phyloP scores from a whole-genome alignment of 2,329 filamentous ascomycete genomes.

The Cladosporium sp. region DNA sequence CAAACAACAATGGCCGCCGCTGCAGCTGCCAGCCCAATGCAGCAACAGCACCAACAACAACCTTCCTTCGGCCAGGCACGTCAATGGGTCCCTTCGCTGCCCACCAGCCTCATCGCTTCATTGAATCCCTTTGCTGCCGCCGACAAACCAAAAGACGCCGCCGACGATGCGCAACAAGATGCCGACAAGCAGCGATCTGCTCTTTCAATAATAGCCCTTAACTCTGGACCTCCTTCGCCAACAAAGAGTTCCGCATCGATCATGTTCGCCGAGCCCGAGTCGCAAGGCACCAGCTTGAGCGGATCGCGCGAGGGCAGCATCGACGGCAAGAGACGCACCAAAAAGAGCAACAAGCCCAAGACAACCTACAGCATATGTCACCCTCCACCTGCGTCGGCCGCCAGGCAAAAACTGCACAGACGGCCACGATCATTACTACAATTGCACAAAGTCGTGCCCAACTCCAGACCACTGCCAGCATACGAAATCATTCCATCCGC shows the following conservation, averaged over 20 bases:
- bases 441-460: constrained; percentile 64
- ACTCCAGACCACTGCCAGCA: constrained; percentile 63
- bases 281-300: constrained; percentile 30
- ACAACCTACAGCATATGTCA: constrained; percentile 68
- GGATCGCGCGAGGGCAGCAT: constrained; percentile 37
- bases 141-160: constrained; percentile 14
- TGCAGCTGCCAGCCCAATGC: constrained; percentile 18
- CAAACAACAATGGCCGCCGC: constrained; percentile 22
- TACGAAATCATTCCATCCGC: constrained; percentile 68
- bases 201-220: not conserved
- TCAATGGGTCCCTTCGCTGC: constrained; percentile 33
- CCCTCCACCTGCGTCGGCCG: constrained; percentile 60
- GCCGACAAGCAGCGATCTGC: not conserved
- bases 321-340: constrained; percentile 28
- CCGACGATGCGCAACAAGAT: not conserved
- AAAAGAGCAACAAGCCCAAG: constrained; percentile 48
- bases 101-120: constrained; percentile 30
- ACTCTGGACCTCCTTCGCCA: constrained; percentile 26
- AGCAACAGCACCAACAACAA: constrained; percentile 11
- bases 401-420: constrained; percentile 62
- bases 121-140: constrained; percentile 32
- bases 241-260: constrained; percentile 29
- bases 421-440: constrained; percentile 70
- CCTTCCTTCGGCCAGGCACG: constrained; percentile 26
- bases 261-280: constrained; percentile 39